phyloP scores from a whole-genome alignment of 2,329 filamentous ascomycete genomes.

The Aspergillus sp. region DNA sequence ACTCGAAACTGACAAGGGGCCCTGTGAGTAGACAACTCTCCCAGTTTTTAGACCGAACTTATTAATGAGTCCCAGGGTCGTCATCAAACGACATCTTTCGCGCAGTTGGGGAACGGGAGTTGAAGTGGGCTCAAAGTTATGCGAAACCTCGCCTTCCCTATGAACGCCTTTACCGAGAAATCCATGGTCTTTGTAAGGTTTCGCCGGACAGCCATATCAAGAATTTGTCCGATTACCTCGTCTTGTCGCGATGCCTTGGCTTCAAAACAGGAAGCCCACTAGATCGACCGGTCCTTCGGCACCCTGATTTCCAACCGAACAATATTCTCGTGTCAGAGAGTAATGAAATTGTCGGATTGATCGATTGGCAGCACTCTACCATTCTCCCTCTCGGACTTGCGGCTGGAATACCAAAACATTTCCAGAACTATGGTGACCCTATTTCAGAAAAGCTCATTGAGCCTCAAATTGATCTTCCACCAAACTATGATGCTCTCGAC shows the following conservation, averaged over 20 bases:
- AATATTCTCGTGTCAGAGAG: constrained; percentile 31
- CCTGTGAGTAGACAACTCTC: constrained; percentile 15
- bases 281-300: constrained; percentile 19
- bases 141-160: constrained; percentile 19
- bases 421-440: constrained; percentile 40
- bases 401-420: constrained; percentile 38
- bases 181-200: constrained; percentile 12
- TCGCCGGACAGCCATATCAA: constrained; percentile 17
- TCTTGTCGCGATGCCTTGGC: constrained; percentile 13
- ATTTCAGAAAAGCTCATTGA: constrained; percentile 17
- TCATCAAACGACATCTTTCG: constrained; percentile 12
- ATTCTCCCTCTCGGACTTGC: constrained; percentile 39
- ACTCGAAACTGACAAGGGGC: constrained; percentile 14
- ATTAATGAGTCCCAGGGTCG: constrained; percentile 11
- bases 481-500: constrained; percentile 13
- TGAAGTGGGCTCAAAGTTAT: constrained; percentile 16
- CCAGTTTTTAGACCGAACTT: neutral
- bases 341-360: constrained; percentile 35
- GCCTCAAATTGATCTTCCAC: constrained; percentile 12
- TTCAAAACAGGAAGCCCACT: constrained; percentile 6
- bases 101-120: constrained; percentile 14
- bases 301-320: constrained; percentile 29
- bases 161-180: constrained; percentile 19
- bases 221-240: constrained; percentile 16
- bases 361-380: constrained; percentile 44